A percentile compares a stretch with the other conserved stretches of the same genome.
These are phyloP conservation scores for Quercus phellos DNA, from an alignment of 331 rosid genomes.

Conservation along the genomic window DNA sequence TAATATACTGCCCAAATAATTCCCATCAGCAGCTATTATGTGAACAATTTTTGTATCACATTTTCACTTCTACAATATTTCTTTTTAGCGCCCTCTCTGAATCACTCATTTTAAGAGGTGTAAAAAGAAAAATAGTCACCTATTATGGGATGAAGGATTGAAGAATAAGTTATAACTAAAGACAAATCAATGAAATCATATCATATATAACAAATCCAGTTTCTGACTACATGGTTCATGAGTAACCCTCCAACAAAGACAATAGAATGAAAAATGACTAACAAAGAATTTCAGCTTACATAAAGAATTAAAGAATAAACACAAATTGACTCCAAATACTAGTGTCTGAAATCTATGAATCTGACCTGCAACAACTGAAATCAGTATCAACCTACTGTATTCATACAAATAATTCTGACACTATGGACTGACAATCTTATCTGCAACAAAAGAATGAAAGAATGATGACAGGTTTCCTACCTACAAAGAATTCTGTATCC, in stretches of 20 bases:
- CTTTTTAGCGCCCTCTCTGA: no score
- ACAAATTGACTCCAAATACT: constrained; percentile 33
- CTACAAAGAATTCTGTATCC: constrained; percentile 58
- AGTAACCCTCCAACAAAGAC: background rate
- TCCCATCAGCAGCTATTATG: no score
- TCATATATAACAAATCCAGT: constrained; percentile 15
- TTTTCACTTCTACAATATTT: no score
- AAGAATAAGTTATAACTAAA: no score
- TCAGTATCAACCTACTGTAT: constrained; percentile 31
- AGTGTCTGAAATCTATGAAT: constrained; percentile 24
- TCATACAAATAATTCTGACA: constrained; percentile 37
- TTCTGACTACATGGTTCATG: background rate
- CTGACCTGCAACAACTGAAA: constrained; percentile 28
- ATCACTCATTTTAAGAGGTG: no score
- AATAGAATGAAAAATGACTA: background rate
- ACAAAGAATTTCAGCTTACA: constrained; percentile 36
- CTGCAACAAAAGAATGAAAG: constrained; percentile 88
- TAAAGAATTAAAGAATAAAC: constrained; percentile 43
- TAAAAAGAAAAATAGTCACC: no score
- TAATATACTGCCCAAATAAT: background rate
- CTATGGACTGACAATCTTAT: constrained; percentile 37
- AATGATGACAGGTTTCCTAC: constrained; percentile 48
- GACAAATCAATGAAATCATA: constrained; percentile 15
- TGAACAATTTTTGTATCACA: no score
- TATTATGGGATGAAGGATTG: background rate